Conservation (phyloP, 2,329 filamentous ascomycete species). For the Phialophora expanda region DNA sequence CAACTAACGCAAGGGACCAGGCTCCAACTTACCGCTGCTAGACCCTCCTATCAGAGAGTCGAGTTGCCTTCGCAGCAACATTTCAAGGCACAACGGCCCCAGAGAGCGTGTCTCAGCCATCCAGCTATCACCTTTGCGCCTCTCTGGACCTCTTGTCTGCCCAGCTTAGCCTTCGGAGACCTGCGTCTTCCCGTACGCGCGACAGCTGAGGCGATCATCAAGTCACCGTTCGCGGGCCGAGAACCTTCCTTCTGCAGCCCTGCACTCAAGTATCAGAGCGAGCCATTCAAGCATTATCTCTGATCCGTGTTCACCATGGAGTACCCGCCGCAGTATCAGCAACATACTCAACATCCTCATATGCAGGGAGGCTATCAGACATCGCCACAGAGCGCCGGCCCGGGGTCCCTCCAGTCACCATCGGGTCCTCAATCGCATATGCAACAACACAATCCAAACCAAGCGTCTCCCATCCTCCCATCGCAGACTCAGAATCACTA, state of each 20-base stretch:
- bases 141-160: constrained; percentile 20
- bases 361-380: constrained; percentile 67
- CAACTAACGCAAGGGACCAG: constrained; percentile 50
- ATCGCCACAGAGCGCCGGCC: constrained; percentile 58
- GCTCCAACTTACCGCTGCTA: constrained; percentile 48
- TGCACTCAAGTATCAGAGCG: constrained; percentile 26
- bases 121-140: constrained; percentile 25
- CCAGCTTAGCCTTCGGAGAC: constrained; percentile 31
- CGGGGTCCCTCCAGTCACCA: constrained; percentile 70
- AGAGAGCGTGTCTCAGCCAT: constrained; percentile 30
- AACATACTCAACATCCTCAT: constrained; percentile 66
- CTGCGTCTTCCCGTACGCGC: constrained; percentile 30
- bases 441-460: constrained; percentile 62
- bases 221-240: constrained; percentile 25
- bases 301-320: constrained; percentile 64
- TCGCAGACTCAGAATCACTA: constrained; percentile 72
- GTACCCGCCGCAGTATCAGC: constrained; percentile 75
- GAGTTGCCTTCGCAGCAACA: constrained; percentile 27
- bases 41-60: constrained; percentile 50
- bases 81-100: constrained; percentile 33
- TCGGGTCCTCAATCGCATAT: constrained; percentile 72
- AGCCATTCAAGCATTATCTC: constrained; percentile 23
- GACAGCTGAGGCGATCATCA: constrained; percentile 30
- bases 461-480: constrained; percentile 79
- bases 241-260: constrained; percentile 29